Evolutionary conservation across 345 rosid genomes (phyloP), one percentile per base, ranked within the genome.

Genomic region (Dipteronia dyeriana): DNA sequence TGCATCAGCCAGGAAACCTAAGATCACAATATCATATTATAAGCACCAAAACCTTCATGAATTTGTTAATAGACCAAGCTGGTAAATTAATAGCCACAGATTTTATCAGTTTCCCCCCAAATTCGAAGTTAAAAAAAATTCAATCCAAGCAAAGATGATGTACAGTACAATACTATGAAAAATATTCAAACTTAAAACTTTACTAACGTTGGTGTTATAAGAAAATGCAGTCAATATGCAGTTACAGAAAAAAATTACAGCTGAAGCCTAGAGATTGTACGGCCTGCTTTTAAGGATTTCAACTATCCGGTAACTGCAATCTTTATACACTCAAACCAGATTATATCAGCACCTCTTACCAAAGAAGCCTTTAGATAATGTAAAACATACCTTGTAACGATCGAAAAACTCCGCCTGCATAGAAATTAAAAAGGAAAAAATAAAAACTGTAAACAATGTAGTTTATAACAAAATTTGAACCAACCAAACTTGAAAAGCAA

Each of bases 351-450:
- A 71, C 34, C 54, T 72, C 53, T 66, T 4, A 22, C 8, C 38
- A 49, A 56, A 39, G 7, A 14, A 10, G 25, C 19, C 17, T 59
- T 25, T 1, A 74, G 45, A 63, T 45, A 43, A 6, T 25, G 39
- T 19, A 20, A 41, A 38, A 76, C 88, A 70, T 62, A 93, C 98
- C 98, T 93, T 95, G 85, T 90, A 88, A 22, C 90, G 85, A 84
- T 95, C 98, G 66, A 91, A 95, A 86, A 95, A 93, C 86, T 91
- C 98, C 71, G 86, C 88, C 99, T 95, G 91, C 82, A 75, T 38
- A 49, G 9, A 63, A 22, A 68, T 45, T n/a, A 59, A 51, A 51
- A 51, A 75, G 71, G 51, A 65, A 47, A 57, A 70, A 23, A n/a
- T n/a, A 26, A 29, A 57, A n/a, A 41, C 31, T 13, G 5, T n/a